phyloP scores from a whole-genome alignment of 2,329 filamentous ascomycete species.

The Penicillium sp. region DNA sequence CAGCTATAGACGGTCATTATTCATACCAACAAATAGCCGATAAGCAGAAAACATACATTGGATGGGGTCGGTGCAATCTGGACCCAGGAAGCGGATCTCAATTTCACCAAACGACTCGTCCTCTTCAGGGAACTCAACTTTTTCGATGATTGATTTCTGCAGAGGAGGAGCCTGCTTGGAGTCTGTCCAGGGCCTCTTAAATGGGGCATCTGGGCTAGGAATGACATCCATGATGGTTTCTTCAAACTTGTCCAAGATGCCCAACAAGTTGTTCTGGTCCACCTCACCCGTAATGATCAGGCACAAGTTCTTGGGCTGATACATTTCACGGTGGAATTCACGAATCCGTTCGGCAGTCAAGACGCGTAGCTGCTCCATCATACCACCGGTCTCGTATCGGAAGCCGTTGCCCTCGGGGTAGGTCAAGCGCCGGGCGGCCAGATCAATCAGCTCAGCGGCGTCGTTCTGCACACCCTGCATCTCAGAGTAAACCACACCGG shows the following conservation, averaged over 20 bases:
- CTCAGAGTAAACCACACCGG: slow-evolving; percentile 95
- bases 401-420: slow-evolving; percentile 91
- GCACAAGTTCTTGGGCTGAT: slow-evolving; percentile 92
- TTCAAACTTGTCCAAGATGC: slow-evolving; percentile 83
- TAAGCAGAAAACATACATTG: slow-evolving; percentile 42
- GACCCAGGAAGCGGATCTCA: slow-evolving; percentile 79
- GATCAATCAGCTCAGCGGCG: slow-evolving; percentile 78
- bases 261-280: slow-evolving; percentile 71
- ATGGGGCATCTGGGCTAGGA: slow-evolving; percentile 67
- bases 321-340: slow-evolving; percentile 95
- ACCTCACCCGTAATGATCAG: slow-evolving; percentile 89
- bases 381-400: slow-evolving; percentile 94
- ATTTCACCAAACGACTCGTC: slow-evolving; percentile 92
- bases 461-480: slow-evolving; percentile 95
- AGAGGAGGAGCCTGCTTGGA: slow-evolving; percentile 72
- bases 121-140: slow-evolving; percentile 89
- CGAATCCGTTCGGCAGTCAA: slow-evolving; percentile 85
- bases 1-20: slow-evolving; percentile 41
- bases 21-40: background rate
- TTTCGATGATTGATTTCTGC: slow-evolving; percentile 67
- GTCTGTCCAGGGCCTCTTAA: slow-evolving; percentile 86
- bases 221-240: slow-evolving; percentile 78
- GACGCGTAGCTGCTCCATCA: slow-evolving; percentile 85
- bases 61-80: slow-evolving; percentile 67
- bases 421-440: slow-evolving; percentile 70